Percentiles rank a stretch among this genome's conserved stretches.
These are phyloP conservation scores for Ogataea siamensis DNA, from an alignment of 805 yeast species.

Conservation along the genomic window DNA sequence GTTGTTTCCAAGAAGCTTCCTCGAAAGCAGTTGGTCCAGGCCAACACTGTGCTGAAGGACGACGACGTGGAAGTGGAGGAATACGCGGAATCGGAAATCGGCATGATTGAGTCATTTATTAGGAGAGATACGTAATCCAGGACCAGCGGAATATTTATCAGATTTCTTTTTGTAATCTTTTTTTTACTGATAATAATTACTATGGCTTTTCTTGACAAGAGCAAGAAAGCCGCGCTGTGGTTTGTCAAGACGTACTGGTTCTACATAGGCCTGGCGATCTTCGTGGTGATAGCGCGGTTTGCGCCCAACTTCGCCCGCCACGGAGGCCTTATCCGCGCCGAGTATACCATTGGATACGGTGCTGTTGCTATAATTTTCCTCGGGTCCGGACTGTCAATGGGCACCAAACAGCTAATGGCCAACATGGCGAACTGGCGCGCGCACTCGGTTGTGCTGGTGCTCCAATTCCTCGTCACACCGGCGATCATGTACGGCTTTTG, in stretches of 20 bases:
- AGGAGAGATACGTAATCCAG: constrained; percentile 46
- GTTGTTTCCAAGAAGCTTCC: constrained; percentile 76
- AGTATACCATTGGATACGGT: constrained; percentile 78
- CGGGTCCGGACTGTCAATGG: constrained; percentile 77
- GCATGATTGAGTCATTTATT: constrained; percentile 74
- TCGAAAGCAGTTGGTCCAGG: constrained; percentile 80
- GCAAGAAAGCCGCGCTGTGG: constrained; percentile 11
- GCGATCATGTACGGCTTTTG: constrained; percentile 65
- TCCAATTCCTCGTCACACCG: constrained; percentile 60
- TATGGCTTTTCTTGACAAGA: constrained; percentile 5
- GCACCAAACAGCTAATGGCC: constrained; percentile 55
- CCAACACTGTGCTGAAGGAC: constrained; percentile 57
- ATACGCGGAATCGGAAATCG: constrained; percentile 69
- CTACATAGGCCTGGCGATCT: constrained; percentile 65
- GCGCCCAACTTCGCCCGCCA: constrained; percentile 82
- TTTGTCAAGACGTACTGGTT: constrained; percentile 59
- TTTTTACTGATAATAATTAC: not conserved
- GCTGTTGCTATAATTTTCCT: constrained; percentile 86
- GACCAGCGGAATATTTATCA: constrained; percentile 3
- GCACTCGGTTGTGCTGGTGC: constrained; percentile 63
- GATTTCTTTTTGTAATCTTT: not conserved
- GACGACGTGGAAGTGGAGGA: constrained; percentile 56
- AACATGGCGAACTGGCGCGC: constrained; percentile 80
- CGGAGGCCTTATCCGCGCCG: constrained; percentile 72
- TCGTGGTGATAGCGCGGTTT: constrained; percentile 70